These are phyloP conservation scores for Arxiozyma slooffiae DNA, from an alignment of 1,139 yeast species.

Conservation along the genomic window DNA sequence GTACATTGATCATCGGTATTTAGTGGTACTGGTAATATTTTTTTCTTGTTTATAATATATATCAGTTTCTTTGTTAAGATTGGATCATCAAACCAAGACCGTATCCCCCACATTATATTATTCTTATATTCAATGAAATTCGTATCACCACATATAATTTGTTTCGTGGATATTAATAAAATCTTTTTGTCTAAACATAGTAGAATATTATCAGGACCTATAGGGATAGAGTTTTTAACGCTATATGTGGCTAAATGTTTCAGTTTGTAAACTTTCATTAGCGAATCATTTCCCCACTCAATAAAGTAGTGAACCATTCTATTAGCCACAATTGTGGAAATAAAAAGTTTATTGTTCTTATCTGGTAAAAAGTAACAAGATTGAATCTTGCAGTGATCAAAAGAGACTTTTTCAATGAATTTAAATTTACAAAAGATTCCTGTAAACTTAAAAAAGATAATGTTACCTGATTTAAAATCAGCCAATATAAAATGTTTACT, in stretches of 20 bases:
- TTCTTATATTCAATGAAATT: conserved; percentile 8
- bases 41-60: not conserved
- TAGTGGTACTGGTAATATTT: not conserved
- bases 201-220: conserved; percentile 14
- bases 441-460: conserved; percentile 19
- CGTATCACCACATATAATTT: conserved; percentile 26
- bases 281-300: conserved; percentile 17
- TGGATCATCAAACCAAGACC: conserved; percentile 12
- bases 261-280: conserved; percentile 16
- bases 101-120: conserved; percentile 12
- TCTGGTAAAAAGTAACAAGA: conserved; percentile 11
- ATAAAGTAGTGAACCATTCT: conserved; percentile 19
- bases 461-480: conserved; percentile 10
- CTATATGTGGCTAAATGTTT: conserved; percentile 15
- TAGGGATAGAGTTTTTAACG: conserved; percentile 14
- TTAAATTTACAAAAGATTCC: conserved; percentile 10
- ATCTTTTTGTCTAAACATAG: conserved; percentile 10
- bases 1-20: not conserved
- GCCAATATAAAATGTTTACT: conserved; percentile 14
- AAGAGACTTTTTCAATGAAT: conserved; percentile 16
- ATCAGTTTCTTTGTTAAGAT: not conserved
- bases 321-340: conserved; percentile 13
- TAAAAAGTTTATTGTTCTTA: conserved; percentile 14
- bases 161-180: conserved; percentile 20
- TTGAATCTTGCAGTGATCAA: conserved; percentile 14